These are phyloP conservation scores for Abrus precatorius DNA, from an alignment of 306 rosid species.

Conservation along the genomic window DNA sequence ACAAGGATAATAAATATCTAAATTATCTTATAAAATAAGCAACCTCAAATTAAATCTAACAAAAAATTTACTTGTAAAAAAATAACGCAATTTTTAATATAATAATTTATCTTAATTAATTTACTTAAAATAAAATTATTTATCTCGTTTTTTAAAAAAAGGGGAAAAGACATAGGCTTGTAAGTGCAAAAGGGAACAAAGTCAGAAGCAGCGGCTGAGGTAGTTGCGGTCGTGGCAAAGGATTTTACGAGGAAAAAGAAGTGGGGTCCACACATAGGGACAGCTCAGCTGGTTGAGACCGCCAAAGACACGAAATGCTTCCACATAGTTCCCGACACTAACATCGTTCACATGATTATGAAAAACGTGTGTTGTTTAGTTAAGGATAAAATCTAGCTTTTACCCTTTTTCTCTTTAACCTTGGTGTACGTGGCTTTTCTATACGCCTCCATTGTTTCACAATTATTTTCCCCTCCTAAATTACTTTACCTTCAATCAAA, in stretches of 20 bases:
- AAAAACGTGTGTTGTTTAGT: constrained; percentile 30
- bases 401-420: background rate
- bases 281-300: constrained; percentile 51
- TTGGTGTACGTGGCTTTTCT: constrained; percentile 38
- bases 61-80: no score
- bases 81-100: no score
- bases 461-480: background rate
- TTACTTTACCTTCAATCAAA: constrained; percentile 45
- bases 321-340: constrained; percentile 58
- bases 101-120: no score
- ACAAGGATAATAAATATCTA: no score
- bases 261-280: constrained; percentile 49
- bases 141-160: no score
- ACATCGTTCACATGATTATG: constrained; percentile 36
- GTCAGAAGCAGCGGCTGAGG: constrained; percentile 34
- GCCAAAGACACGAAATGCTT: constrained; percentile 49
- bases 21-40: no score
- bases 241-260: constrained; percentile 32
- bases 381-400: background rate
- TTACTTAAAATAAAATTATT: no score
- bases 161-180: background rate
- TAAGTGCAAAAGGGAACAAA: constrained; percentile 5
- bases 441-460: background rate
- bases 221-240: constrained; percentile 32
- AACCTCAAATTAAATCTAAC: no score